Conservation (phyloP, 306 rosid genomes). For the Quercus dentata region DNA sequence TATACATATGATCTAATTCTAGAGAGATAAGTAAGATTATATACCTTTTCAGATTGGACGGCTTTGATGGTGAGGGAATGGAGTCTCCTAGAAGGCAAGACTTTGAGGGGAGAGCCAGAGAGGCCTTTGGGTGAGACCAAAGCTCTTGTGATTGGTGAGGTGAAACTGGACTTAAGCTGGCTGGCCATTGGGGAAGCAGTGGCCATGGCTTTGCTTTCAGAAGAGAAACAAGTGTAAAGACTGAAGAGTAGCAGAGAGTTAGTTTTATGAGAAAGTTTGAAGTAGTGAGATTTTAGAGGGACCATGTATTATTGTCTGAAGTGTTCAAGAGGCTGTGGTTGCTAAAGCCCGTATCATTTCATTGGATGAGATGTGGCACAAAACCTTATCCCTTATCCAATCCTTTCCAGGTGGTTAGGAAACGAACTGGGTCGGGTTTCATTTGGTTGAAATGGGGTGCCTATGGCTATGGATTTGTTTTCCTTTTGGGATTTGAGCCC, state of each 20-base stretch:
- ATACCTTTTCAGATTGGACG: slow-evolving; percentile 78
- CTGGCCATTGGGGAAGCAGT: slow-evolving; percentile 82
- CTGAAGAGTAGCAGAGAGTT: background rate
- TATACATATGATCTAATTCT: background rate
- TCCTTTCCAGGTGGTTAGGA: background rate
- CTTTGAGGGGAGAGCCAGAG: slow-evolving; percentile 49
- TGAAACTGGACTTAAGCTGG: slow-evolving; percentile 82
- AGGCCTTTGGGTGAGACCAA: slow-evolving; percentile 70
- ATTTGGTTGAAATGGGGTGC: background rate
- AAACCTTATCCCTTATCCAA: slow-evolving; percentile 77
- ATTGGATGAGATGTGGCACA: slow-evolving; percentile 44
- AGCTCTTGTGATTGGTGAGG: slow-evolving; percentile 47
- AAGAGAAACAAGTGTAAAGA: slow-evolving; percentile 17
- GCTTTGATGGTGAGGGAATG: slow-evolving; percentile 66
- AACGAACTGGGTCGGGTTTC: background rate
- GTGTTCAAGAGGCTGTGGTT: slow-evolving; percentile 40
- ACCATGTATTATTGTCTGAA: slow-evolving; percentile 9
- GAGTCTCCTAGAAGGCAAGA: slow-evolving; percentile 32
- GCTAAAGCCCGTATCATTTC: slow-evolving; percentile 31
- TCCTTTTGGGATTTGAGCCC: too few species aligned
- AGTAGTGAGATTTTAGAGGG: slow-evolving; percentile 9
- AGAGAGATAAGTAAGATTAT: background rate
- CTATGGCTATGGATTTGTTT: too few species aligned
- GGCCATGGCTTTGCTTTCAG: slow-evolving; percentile 47
- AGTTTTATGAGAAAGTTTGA: background rate